These are phyloP conservation scores for Kuraishia ogatae DNA, from an alignment of 805 yeast genomes.

Conservation along the genomic window DNA sequence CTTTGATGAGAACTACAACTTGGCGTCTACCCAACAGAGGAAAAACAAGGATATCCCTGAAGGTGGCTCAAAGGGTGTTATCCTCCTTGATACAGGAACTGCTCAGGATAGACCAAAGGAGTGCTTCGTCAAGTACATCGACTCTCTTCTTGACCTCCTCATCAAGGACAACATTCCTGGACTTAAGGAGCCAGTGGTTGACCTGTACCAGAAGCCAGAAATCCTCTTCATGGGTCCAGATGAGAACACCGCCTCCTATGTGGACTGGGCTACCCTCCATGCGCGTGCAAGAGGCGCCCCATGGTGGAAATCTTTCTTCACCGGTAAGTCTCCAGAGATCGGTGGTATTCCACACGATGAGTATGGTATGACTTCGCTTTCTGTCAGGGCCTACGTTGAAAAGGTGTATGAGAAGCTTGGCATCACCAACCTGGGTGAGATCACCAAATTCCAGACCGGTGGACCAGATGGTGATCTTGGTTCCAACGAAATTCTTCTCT, in stretches of 20 bases:
- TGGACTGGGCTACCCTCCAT: conserved; percentile 95
- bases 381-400: conserved; percentile 87
- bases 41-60: conserved; percentile 98
- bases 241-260: conserved; percentile 93
- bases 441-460: conserved; percentile 90
- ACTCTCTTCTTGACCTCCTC: conserved; percentile 78
- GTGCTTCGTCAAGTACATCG: conserved; percentile 89
- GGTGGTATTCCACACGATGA: conserved; percentile 99
- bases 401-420: conserved; percentile 75
- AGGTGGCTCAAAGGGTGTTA: conserved; percentile 98
- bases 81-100: conserved; percentile 61
- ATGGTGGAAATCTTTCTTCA: conserved; percentile 98
- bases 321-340: conserved; percentile 84
- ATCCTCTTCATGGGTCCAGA: conserved; percentile 98
- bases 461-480: conserved; percentile 99
- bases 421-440: conserved; percentile 42
- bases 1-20: conserved; percentile 93
- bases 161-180: conserved; percentile 66
- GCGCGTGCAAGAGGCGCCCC: conserved; percentile 89
- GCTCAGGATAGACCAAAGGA: conserved; percentile 75
- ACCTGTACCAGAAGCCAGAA: conserved; percentile 75
- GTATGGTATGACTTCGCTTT: conserved; percentile 95
- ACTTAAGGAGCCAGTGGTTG: conserved; percentile 76
- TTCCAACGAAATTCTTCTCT: conserved; percentile 84
- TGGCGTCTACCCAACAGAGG: conserved; percentile 93